Percentiles rank a stretch among this genome's conserved stretches.
Conservation (phyloP, 305 asterid species). For the Caryopteris hybrid region DNA sequence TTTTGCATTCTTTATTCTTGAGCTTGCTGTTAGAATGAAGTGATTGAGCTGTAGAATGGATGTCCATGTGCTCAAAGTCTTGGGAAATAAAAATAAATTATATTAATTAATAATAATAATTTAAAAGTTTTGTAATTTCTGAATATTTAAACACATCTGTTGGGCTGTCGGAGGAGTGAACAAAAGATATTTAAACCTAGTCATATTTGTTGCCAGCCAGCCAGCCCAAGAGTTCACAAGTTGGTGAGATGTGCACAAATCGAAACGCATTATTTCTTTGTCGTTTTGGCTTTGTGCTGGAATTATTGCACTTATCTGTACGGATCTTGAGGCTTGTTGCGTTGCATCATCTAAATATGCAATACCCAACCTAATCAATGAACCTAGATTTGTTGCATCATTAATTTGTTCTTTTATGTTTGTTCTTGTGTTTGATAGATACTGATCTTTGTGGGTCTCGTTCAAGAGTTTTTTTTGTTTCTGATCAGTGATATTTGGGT, state of each 20-base stretch:
- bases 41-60: conserved; percentile 45
- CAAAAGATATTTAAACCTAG: not conserved
- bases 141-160: not conserved
- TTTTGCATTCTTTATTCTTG: conserved; percentile 9
- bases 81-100: not conserved
- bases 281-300: conserved; percentile 18
- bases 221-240: conserved; percentile 19
- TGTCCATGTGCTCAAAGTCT: conserved; percentile 43
- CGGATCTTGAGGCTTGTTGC: conserved; percentile 7
- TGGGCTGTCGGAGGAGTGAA: conserved; percentile 5
- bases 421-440: too few relatives aligned
- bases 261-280: conserved; percentile 13
- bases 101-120: not conserved
- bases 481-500: too few relatives aligned
- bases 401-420: too few relatives aligned
- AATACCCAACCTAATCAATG: too few relatives aligned
- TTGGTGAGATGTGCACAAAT: conserved; percentile 13
- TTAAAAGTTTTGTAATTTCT: not conserved
- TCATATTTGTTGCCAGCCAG: conserved; percentile 20
- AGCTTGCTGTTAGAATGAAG: conserved; percentile 21
- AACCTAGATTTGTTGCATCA: too few relatives aligned
- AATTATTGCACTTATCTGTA: conserved; percentile 21
- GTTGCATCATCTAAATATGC: too few relatives aligned
- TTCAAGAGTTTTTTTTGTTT: too few relatives aligned
- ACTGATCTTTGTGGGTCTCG: too few relatives aligned